These are phyloP conservation scores for Nannizzia gypsea DNA, from an alignment of 2,329 filamentous ascomycete genomes.

Conservation along the genomic window DNA sequence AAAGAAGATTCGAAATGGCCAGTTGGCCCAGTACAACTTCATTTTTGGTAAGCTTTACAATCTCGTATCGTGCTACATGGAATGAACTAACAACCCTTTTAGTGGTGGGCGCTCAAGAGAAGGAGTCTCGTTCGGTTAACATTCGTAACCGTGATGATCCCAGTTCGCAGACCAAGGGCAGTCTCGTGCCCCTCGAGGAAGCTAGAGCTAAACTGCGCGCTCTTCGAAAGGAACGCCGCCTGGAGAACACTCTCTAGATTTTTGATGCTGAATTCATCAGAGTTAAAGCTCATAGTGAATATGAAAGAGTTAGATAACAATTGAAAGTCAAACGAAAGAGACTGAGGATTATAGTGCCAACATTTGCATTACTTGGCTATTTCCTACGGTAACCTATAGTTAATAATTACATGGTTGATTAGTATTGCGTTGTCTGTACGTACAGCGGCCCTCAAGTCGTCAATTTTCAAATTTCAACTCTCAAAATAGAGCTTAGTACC, in stretches of 20 bases:
- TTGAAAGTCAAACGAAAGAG: no score
- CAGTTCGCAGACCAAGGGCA: conserved; percentile 49
- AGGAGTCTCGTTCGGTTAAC: conserved; percentile 48
- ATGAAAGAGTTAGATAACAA: no score
- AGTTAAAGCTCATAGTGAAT: no score
- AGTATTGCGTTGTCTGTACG: no score
- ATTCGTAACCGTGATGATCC: conserved; percentile 54
- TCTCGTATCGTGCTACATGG: not conserved
- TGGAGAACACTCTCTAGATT: conserved; percentile 31
- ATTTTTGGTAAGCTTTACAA: conserved; percentile 34
- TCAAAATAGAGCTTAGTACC: no score
- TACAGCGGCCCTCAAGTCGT: no score
- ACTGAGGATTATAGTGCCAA: no score
- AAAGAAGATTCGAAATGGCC: conserved; percentile 42
- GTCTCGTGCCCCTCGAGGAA: conserved; percentile 49
- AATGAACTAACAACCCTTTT: not conserved
- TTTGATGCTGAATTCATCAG: not conserved
- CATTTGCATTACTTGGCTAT: no score
- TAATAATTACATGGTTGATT: no score
- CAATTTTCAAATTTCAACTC: no score
- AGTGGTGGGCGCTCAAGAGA: conserved; percentile 54
- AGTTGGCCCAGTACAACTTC: conserved; percentile 41
- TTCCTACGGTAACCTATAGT: no score
- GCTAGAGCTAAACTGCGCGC: conserved; percentile 43
- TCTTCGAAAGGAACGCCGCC: conserved; percentile 35